Base-by-base conservation (phyloP, 805 yeast genomes). In the Zygotorulaspora sp. region DNA sequence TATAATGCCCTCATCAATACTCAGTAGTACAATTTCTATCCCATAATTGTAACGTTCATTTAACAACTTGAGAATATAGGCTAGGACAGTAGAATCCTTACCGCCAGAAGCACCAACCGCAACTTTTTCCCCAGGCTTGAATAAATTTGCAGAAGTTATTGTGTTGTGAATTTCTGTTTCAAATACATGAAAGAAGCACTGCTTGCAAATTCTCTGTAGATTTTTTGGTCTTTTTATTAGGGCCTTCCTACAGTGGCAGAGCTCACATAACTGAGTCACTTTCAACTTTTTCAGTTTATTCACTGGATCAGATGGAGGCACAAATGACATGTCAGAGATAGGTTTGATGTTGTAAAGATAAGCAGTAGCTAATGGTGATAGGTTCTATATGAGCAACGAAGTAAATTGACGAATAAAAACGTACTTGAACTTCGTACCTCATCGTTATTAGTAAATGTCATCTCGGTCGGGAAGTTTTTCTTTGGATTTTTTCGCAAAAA, bases 31-130 rank as follows among this genome's bases (percentile, higher is more conserved):
- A 38, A 92, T 74, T 12, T 85, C 71, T n/a, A 92, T 72, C 0
- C 96, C 96, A 60, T 92, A 92, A 53, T 84, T 66, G 63, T 92
- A 77, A 40, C 96, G 68, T 54, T 88, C 96, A 57, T 92, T 92
- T 45, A 92, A 66, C 0, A 90, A 75, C 55, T 88, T 92, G 61
- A 92, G 62, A 2, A 92, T 77, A 31, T 89, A 78, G 0, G 97
- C 98, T 20, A 92, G 65, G 1, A 92, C 99, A 0, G 99, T 92
- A 4, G 96, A 86, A 60, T 92, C 99, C 54, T 92, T 92, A 36
- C 99, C 99, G 17, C 99, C 99, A 1, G 96, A 86, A 0, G 99
- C 99, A 12, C 99, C 99, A 16, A 92, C 89, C 12, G 97, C 98
- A 2, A 92, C 89, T 18, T 67, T 73, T 55, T 92, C 98, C 11